Evolutionary conservation across 108 stramenopile genomes (phyloP).

Genomic region (Fistulifera solaris): DNA sequence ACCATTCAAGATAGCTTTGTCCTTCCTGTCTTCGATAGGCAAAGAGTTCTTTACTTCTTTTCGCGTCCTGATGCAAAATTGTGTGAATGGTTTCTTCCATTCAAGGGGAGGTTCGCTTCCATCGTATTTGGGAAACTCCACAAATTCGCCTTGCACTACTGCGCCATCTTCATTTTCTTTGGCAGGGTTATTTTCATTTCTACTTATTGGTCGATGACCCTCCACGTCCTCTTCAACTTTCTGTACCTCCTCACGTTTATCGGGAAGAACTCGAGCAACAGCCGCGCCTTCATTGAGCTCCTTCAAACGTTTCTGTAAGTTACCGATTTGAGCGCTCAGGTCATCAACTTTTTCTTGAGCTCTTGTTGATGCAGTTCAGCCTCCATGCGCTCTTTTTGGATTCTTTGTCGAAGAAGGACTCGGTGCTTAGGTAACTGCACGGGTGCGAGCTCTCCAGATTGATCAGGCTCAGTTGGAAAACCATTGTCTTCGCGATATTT

Average conservation of each 20-base stretch:
- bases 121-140: slow-evolving; percentile 73
- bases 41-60: slow-evolving; percentile 64
- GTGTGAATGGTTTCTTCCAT: slow-evolving; percentile 73
- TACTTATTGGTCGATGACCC: slow-evolving; percentile 11
- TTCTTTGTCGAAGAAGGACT: slow-evolving; percentile 42
- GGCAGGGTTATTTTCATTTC: too few relatives aligned
- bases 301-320: slow-evolving; percentile 59
- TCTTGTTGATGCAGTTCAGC: slow-evolving; percentile 35
- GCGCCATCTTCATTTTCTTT: slow-evolving; percentile 35
- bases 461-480: slow-evolving; percentile 20
- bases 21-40: slow-evolving; percentile 38
- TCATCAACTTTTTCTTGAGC: slow-evolving; percentile 66
- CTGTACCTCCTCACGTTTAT: slow-evolving; percentile 7
- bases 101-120: slow-evolving; percentile 57
- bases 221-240: slow-evolving; percentile 19
- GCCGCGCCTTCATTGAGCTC: slow-evolving; percentile 18
- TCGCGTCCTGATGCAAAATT: slow-evolving; percentile 58
- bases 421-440: slow-evolving; percentile 55
- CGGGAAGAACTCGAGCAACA: not conserved
- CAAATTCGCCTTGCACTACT: slow-evolving; percentile 51
- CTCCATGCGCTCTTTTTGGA: slow-evolving; percentile 18
- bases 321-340: slow-evolving; percentile 53
- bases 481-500: slow-evolving; percentile 50
- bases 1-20: slow-evolving; percentile 65
- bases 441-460: slow-evolving; percentile 33